phyloP scores from a whole-genome alignment of 257 asterid species.

The Solanum sitiens region DNA sequence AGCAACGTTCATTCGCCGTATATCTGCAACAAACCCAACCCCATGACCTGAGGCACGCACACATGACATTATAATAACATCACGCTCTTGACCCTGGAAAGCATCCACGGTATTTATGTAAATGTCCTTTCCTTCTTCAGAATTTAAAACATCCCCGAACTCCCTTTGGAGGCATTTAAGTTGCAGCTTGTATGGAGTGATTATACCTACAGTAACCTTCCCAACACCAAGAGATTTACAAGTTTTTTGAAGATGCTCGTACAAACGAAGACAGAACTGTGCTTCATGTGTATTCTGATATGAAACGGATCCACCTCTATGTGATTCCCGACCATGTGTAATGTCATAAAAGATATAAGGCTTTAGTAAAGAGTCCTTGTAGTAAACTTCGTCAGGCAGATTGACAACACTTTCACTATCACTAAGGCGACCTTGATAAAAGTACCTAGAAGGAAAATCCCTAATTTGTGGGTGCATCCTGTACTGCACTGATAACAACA shows the following conservation, averaged over 20 bases:
- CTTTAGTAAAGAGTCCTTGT: conserved; percentile 70
- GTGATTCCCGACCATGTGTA: conserved; percentile 89
- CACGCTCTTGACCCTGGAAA: conserved; percentile 99
- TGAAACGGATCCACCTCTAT: conserved; percentile 92
- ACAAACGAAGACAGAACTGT: conserved; percentile 81
- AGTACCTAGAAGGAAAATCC: conserved; percentile 94
- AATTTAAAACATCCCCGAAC: conserved; percentile 70
- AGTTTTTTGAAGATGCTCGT: conserved; percentile 79
- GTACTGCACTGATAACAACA: conserved; percentile 91
- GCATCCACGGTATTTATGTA: conserved; percentile 97
- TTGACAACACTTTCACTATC: conserved; percentile 83
- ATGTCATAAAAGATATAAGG: conserved; percentile 86
- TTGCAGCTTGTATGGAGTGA: conserved; percentile 96
- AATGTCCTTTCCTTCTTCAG: conserved; percentile 92
- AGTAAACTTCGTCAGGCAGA: conserved; percentile 68
- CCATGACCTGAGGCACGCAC: conserved; percentile 95
- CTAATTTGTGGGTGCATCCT: conserved; percentile 97
- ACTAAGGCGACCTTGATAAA: conserved; percentile 93
- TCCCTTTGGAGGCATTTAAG: conserved; percentile 95
- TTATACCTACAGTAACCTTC: conserved; percentile 88
- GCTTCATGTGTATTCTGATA: conserved; percentile 92
- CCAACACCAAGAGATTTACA: conserved; percentile 53
- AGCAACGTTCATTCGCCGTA: conserved; percentile 99
- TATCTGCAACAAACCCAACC: conserved; percentile 94
- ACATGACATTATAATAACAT: conserved; percentile 95